Percentiles rank a stretch among this genome's conserved stretches.
Conservation (phyloP, 176 grass and related monocot species). For the Typha latifolia region DNA sequence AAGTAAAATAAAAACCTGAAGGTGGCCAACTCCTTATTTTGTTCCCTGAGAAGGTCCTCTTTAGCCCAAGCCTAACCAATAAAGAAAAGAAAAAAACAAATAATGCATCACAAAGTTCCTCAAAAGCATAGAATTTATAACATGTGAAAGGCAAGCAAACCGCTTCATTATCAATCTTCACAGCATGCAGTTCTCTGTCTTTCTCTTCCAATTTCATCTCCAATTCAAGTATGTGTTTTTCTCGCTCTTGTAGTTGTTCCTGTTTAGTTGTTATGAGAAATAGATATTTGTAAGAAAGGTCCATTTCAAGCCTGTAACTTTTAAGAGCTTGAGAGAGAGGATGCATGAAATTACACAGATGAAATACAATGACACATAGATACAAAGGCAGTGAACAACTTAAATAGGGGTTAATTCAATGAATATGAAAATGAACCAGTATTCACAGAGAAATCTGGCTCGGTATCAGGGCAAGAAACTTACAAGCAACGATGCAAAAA, state of each 20-base stretch:
- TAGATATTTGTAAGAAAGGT: not conserved
- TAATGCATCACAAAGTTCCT: not conserved
- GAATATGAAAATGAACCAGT: too few relatives aligned
- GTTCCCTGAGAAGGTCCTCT: constrained; percentile 93
- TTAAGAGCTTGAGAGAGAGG: too few relatives aligned
- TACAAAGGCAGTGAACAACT: too few relatives aligned
- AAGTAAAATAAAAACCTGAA: constrained; percentile 46
- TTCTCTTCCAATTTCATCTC: constrained; percentile 82
- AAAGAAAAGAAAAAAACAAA: constrained; percentile 19
- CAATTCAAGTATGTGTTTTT: constrained; percentile 75
- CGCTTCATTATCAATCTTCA: constrained; percentile 89
- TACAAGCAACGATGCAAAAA: too few relatives aligned
- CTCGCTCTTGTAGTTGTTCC: constrained; percentile 93
- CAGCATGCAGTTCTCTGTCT: constrained; percentile 59
- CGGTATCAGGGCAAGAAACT: too few relatives aligned
- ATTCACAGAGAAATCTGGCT: too few relatives aligned
- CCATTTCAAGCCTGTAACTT: not conserved
- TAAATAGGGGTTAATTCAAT: too few relatives aligned
- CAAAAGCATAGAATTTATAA: not conserved
- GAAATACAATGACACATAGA: too few relatives aligned
- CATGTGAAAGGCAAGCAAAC: constrained; percentile 39
- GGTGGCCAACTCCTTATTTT: constrained; percentile 81
- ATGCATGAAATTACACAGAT: too few relatives aligned
- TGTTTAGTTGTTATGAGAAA: constrained; percentile 22
- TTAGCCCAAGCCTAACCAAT: constrained; percentile 78